These are phyloP conservation scores for Glycine latifolia DNA, from an alignment of 306 rosid species.

Conservation along the genomic window DNA sequence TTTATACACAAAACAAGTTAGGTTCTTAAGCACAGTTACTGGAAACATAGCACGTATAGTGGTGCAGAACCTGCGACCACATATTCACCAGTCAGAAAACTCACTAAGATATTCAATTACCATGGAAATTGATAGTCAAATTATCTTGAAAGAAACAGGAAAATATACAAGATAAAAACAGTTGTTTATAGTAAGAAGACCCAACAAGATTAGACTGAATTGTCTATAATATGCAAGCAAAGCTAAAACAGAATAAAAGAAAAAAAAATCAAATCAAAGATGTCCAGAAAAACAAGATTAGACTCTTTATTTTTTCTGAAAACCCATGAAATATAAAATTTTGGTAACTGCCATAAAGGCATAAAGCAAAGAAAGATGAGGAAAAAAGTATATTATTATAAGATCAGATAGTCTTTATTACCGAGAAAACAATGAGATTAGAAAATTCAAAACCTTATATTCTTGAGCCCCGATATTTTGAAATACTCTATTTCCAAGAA, in stretches of 20 bases:
- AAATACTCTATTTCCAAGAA: constrained; percentile 53
- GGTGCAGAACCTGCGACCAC: constrained; percentile 99
- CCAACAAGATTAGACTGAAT: constrained; percentile 37
- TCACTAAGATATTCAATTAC: constrained; percentile 57
- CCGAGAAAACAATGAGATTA: constrained; percentile 40
- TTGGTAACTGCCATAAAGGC: neutral
- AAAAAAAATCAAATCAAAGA: neutral
- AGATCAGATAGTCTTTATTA: constrained; percentile 39
- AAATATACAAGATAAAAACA: constrained; percentile 28
- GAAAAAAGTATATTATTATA: neutral
- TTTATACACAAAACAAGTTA: constrained; percentile 64
- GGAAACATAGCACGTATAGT: constrained; percentile 79
- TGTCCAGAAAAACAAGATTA: constrained; percentile 2
- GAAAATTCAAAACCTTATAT: constrained; percentile 77
- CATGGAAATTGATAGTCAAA: constrained; percentile 50
- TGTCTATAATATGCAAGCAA: constrained; percentile 19
- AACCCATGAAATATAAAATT: constrained; percentile 12
- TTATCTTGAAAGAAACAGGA: constrained; percentile 37
- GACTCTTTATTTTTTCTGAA: constrained; percentile 19
- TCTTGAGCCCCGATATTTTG: constrained; percentile 66
- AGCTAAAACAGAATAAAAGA: constrained; percentile 1
- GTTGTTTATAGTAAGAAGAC: constrained; percentile 33
- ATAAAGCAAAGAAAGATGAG: constrained; percentile 18
- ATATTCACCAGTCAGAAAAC: constrained; percentile 74
- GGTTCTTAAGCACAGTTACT: constrained; percentile 77